Conservation (phyloP, 805 yeast genomes). For the Scheffersomyces amazonensis region DNA sequence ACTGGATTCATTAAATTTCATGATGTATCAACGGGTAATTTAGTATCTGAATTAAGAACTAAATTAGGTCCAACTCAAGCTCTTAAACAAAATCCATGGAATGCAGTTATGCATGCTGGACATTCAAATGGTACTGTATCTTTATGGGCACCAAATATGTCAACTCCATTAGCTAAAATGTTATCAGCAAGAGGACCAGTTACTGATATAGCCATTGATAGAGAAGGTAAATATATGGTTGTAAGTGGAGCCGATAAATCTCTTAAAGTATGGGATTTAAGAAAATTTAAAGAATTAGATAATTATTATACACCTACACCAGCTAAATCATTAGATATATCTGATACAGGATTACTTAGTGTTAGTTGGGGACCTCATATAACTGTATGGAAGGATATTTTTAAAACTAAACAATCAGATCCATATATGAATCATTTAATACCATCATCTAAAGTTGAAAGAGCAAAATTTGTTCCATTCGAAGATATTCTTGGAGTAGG, state of each 20-base stretch:
- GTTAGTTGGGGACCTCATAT: constrained; percentile 97
- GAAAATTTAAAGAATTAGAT: constrained; percentile 76
- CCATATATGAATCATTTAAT: constrained; percentile 92
- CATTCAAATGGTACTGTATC: constrained; percentile 91
- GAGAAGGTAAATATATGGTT: constrained; percentile 94
- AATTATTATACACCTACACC: constrained; percentile 78
- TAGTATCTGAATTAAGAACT: constrained; percentile 81
- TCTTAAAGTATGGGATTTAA: constrained; percentile 89
- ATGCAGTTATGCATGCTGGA: constrained; percentile 91
- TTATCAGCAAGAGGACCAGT: constrained; percentile 86
- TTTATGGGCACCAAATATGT: constrained; percentile 88
- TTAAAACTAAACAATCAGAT: constrained; percentile 64
- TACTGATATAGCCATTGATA: constrained; percentile 77
- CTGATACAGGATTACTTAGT: constrained; percentile 83
- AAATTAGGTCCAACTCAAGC: constrained; percentile 87
- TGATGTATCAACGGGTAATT: constrained; percentile 89
- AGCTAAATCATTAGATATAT: constrained; percentile 71
- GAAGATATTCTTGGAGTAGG: constrained; percentile 96
- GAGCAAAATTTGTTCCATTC: constrained; percentile 79
- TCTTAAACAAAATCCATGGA: constrained; percentile 91
- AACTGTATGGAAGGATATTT: constrained; percentile 87
- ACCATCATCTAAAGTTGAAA: constrained; percentile 72
- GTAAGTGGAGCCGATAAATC: constrained; percentile 85
- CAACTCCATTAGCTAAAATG: constrained; percentile 79
- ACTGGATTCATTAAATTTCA: constrained; percentile 89